A percentile compares a stretch with the other conserved stretches of the same genome.
Conservation (phyloP, 2,329 filamentous ascomycete species). For the Oidium heveae region DNA sequence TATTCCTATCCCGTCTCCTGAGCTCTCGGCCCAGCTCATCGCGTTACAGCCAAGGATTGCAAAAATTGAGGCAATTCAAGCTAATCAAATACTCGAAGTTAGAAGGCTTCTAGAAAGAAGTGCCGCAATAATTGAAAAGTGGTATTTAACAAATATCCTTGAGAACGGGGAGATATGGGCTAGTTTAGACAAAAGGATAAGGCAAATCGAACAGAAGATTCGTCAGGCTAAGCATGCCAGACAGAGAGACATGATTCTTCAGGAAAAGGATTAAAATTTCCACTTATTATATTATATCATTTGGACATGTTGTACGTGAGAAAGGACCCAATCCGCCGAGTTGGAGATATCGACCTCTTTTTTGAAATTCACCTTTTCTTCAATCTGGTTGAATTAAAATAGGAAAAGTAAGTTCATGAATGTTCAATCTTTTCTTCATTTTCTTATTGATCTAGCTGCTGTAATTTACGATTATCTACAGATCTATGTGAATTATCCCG, state of each 20-base stretch:
- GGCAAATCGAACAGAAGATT: slow-evolving; percentile 7
- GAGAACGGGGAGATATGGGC: slow-evolving; percentile 13
- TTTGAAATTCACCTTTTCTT: too few relatives aligned
- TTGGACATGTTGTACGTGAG: too few relatives aligned
- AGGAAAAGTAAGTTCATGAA: too few relatives aligned
- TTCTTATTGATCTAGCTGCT: too few relatives aligned
- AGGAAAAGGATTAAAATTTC: background rate
- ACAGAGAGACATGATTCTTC: slow-evolving; percentile 4
- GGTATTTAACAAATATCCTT: slow-evolving; percentile 12
- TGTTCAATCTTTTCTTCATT: too few relatives aligned
- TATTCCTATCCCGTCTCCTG: slow-evolving; percentile 11
- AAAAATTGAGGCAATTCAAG: slow-evolving; percentile 12
- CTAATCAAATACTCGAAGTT: slow-evolving; percentile 11
- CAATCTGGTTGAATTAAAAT: too few relatives aligned
- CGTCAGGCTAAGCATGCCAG: slow-evolving; percentile 4
- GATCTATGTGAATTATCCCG: too few relatives aligned
- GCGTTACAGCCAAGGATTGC: slow-evolving; percentile 12
- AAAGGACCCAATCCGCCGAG: too few relatives aligned
- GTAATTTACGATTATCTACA: too few relatives aligned
- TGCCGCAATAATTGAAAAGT: slow-evolving; percentile 11
- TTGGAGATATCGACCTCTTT: too few relatives aligned
- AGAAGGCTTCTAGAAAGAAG: slow-evolving; percentile 11
- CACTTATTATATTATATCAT: too few relatives aligned
- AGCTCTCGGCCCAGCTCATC: slow-evolving; percentile 13
- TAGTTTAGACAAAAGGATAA: slow-evolving; percentile 12